Evolutionary conservation across 2,329 filamentous ascomycete species (phyloP).

Genomic region (Corniculantispora saksenae): DNA sequence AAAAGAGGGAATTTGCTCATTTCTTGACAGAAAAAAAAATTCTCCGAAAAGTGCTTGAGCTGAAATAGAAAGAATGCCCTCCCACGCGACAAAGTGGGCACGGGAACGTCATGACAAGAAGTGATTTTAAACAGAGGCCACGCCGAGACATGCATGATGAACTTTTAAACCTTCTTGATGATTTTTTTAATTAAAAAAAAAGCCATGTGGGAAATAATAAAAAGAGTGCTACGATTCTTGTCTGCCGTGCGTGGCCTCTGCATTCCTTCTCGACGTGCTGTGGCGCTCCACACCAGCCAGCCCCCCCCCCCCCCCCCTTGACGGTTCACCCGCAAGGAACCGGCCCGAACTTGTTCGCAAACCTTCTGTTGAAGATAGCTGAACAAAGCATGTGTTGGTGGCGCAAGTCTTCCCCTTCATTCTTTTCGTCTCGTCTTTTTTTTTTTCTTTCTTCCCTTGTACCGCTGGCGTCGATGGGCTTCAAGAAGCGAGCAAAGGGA

Average conservation of each 20-base stretch:
- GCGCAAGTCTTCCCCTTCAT: neutral
- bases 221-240: neutral
- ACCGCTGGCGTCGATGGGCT: too few relatives aligned
- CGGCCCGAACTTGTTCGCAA: too few relatives aligned
- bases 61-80: neutral
- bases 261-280: neutral
- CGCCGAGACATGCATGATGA: neutral
- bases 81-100: neutral
- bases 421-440: neutral
- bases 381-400: neutral
- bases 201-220: neutral
- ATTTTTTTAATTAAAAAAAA: neutral
- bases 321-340: too few relatives aligned
- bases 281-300: too few relatives aligned
- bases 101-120: too few relatives aligned
- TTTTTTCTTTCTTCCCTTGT: neutral
- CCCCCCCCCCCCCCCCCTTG: too few relatives aligned
- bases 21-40: neutral
- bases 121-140: neutral
- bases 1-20: too few relatives aligned
- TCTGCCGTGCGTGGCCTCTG: neutral
- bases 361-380: too few relatives aligned
- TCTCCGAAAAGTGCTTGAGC: neutral
- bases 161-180: neutral
- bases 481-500: too few relatives aligned